A percentile compares a stretch with the other conserved stretches of the same genome.
phyloP scores from a whole-genome alignment of 768 basidiomycete species.

The Kwoniella dejecticola region DNA sequence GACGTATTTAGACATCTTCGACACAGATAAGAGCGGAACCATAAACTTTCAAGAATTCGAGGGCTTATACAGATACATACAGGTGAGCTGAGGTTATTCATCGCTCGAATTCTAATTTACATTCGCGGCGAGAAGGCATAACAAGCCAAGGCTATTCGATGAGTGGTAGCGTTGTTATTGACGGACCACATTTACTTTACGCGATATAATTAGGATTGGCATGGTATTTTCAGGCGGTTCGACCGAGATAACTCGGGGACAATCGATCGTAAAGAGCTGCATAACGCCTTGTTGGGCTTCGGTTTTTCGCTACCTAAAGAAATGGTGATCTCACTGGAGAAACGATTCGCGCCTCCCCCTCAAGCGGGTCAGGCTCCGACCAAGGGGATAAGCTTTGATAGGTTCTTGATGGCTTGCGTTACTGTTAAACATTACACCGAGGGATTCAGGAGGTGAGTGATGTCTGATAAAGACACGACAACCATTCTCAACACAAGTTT shows the following conservation, averaged over 20 bases:
- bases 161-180: too few species aligned
- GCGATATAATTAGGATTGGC: slow-evolving; percentile 55
- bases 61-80: slow-evolving; percentile 54
- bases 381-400: slow-evolving; percentile 53
- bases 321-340: slow-evolving; percentile 54
- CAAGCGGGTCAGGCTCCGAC: slow-evolving; percentile 12
- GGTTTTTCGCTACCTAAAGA: slow-evolving; percentile 53
- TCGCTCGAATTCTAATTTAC: too few species aligned
- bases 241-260: slow-evolving; percentile 53
- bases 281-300: slow-evolving; percentile 53
- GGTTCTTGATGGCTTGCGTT: slow-evolving; percentile 56
- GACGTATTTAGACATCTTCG: slow-evolving; percentile 56
- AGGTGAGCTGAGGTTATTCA: slow-evolving; percentile 44
- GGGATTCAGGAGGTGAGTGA: slow-evolving; percentile 50
- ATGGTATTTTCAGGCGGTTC: slow-evolving; percentile 55
- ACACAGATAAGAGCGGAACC: slow-evolving; percentile 52
- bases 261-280: slow-evolving; percentile 54
- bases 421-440: slow-evolving; percentile 57
- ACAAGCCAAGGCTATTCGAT: too few species aligned
- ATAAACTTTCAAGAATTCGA: slow-evolving; percentile 56
- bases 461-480: too few species aligned
- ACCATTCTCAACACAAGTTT: not conserved
- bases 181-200: too few species aligned
- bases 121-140: too few species aligned
- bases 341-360: slow-evolving; percentile 51